Evolutionary conservation across 1,139 yeast genomes (phyloP).

Genomic region (Protomyces inundatus): DNA sequence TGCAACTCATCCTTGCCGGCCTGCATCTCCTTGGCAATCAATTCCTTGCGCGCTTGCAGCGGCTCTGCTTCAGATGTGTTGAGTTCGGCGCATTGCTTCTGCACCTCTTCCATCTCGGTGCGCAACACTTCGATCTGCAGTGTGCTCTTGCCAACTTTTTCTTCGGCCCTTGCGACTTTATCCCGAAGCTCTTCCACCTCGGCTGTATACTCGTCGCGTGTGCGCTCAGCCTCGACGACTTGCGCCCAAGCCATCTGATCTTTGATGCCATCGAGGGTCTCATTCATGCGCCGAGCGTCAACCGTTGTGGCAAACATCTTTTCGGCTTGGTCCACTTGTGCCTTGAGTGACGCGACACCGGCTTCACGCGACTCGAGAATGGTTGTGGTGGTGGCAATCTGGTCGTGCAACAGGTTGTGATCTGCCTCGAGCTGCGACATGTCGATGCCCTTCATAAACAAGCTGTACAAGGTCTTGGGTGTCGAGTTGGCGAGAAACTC

Average conservation of each 20-base stretch:
- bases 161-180: neutral
- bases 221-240: constrained; percentile 18
- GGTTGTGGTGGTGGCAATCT: constrained; percentile 30
- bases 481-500: constrained; percentile 75
- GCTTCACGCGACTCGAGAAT: constrained; percentile 14
- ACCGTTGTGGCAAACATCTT: constrained; percentile 40
- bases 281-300: constrained; percentile 34
- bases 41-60: neutral
- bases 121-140: neutral
- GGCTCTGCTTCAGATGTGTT: constrained; percentile 1
- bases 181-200: constrained; percentile 44
- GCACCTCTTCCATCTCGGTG: constrained; percentile 1
- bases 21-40: neutral
- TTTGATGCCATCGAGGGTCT: constrained; percentile 20
- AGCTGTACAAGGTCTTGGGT: constrained; percentile 61
- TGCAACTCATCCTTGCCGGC: constrained; percentile 11
- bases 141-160: neutral
- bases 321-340: constrained; percentile 32
- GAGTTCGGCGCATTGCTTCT: neutral
- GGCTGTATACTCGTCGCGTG: neutral
- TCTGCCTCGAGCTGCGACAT: constrained; percentile 48
- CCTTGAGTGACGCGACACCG: constrained; percentile 10
- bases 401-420: constrained; percentile 38
- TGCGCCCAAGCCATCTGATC: constrained; percentile 13
- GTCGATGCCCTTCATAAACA: constrained; percentile 75